Base-by-base conservation (phyloP, 345 rosid species). In the Turnera subulata region DNA sequence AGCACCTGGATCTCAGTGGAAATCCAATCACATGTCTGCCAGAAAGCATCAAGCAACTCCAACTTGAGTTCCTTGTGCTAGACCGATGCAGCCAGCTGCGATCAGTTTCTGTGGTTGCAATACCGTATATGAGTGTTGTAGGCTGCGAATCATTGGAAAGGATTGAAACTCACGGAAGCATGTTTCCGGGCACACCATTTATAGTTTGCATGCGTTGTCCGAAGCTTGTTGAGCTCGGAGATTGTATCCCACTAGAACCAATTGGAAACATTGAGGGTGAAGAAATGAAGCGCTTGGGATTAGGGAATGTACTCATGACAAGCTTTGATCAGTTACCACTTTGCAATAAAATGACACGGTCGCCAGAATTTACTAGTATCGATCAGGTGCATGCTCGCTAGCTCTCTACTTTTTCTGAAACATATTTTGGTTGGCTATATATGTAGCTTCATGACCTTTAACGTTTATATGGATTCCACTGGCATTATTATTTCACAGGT, bases 1-100 rank as follows among this genome's bases (percentile, higher is more conserved):
- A n/a, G n/a, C n/a, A n/a, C n/a, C n/a, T n/a, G n/a, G n/a, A n/a
- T n/a, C n/a, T n/a, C n/a, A n/a, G n/a, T n/a, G n/a, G n/a, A n/a
- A n/a, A n/a, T n/a, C n/a, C n/a, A n/a, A n/a, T n/a, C n/a, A n/a
- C 38, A 46, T 67, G 55, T 22, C 65, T 58, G 2, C 69, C 74
- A 18, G 61, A 58, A 17, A 69, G 68, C 52, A 52, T 58, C 42
- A 40, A 1, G 15, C 58, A 19, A 25, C 64, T 63, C 14, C 7
- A 1, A 2, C 68, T 69, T 1, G 0, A 56, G 1, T 57, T 23
- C 42, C 73, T 69, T 18, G 15, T 16, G 3, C 15, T 69, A 26
- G 26, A 45, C 7, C 26, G 37, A 2, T 69, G 73, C 47, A 25
- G 11, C 21, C 11, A 17, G n/a, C n/a, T n/a, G n/a, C n/a, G n/a